These are phyloP conservation scores for Talaromyces sp. DNA, from an alignment of 2,329 filamentous ascomycete genomes.

Conservation along the genomic window DNA sequence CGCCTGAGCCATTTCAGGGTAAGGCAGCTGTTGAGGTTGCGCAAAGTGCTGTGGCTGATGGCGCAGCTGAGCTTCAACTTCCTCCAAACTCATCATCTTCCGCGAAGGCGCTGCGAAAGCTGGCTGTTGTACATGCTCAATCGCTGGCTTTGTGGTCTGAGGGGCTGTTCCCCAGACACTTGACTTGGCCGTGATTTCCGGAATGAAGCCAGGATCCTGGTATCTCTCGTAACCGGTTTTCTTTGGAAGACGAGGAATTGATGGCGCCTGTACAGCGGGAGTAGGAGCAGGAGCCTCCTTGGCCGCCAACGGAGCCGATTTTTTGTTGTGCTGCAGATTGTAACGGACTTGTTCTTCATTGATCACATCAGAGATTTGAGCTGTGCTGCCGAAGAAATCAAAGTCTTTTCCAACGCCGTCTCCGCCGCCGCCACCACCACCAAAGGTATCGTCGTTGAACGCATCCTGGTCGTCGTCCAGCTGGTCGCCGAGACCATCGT, in stretches of 20 bases:
- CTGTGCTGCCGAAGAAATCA: constrained; percentile 93
- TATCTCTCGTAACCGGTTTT: constrained; percentile 91
- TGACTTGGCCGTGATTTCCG: constrained; percentile 87
- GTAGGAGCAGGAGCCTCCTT: constrained; percentile 34
- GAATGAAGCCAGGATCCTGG: constrained; percentile 75
- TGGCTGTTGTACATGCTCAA: constrained; percentile 22
- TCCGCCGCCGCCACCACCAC: constrained; percentile 39
- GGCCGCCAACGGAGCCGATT: constrained; percentile 43
- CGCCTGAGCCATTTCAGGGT: constrained; percentile 31
- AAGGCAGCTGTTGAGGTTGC: constrained; percentile 20
- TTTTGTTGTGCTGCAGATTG: constrained; percentile 66
- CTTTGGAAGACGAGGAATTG: constrained; percentile 54
- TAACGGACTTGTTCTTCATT: constrained; percentile 88
- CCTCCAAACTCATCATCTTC: constrained; percentile 93
- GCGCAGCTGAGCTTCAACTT: constrained; percentile 92
- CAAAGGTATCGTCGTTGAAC: constrained; percentile 97
- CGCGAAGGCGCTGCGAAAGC: constrained; percentile 45
- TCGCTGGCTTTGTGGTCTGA: constrained; percentile 34
- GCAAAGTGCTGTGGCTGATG: constrained; percentile 48
- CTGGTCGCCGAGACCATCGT: constrained; percentile 87
- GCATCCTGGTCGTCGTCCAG: constrained; percentile 89
- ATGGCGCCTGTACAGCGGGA: constrained; percentile 35
- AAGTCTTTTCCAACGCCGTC: constrained; percentile 77
- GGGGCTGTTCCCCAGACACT: constrained; percentile 80
- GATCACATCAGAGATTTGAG: constrained; percentile 78